Conservation (phyloP, 192 early-diverging fungal genomes). For the Anaeromyces robustus region DNA sequence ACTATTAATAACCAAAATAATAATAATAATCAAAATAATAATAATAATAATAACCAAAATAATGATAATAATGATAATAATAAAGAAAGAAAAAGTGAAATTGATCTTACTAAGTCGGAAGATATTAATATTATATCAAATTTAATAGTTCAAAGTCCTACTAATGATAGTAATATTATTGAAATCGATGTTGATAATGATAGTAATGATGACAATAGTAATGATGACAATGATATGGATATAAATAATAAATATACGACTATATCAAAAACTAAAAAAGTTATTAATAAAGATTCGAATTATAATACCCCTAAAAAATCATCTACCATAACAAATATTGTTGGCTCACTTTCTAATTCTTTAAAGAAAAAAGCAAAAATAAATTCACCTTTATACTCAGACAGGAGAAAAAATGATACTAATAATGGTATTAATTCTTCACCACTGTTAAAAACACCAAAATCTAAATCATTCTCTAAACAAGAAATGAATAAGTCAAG, state of each 20-base stretch:
- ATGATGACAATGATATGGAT: too few species aligned
- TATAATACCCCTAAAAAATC: background rate
- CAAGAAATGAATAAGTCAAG: background rate
- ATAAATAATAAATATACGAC: too few species aligned
- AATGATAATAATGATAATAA: background rate
- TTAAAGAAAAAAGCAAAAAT: background rate
- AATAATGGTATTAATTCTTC: background rate
- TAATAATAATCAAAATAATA: background rate
- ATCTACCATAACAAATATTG: too few species aligned
- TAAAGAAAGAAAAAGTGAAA: too few species aligned
- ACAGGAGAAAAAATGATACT: background rate
- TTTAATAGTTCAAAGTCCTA: too few species aligned
- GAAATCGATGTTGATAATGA: too few species aligned
- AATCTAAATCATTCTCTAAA: background rate
- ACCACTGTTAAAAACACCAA: background rate
- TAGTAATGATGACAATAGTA: too few species aligned
- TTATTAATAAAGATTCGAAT: too few species aligned
- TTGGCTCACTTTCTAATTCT: background rate
- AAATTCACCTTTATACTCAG: background rate
- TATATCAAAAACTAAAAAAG: too few species aligned
- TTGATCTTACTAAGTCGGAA: too few species aligned
- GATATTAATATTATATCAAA: too few species aligned
- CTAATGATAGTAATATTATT: too few species aligned
- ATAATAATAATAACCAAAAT: background rate
- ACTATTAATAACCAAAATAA: background rate